Evolutionary conservation across 805 yeast genomes (phyloP).

Genomic region (Zygosaccharomyces siamensis): DNA sequence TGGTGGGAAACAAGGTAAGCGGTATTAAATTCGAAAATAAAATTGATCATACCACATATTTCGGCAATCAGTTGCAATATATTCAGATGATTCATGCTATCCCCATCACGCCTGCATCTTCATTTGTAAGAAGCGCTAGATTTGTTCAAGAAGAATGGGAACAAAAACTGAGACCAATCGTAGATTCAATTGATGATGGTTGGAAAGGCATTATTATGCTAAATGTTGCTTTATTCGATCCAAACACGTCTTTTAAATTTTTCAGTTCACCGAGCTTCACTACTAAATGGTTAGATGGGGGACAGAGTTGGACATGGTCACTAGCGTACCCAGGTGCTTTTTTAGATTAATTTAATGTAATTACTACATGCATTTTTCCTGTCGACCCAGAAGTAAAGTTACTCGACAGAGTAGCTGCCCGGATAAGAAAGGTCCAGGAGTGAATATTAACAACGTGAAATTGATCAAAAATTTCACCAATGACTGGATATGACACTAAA

Average conservation of each 20-base stretch:
- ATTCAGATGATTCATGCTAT: conserved; percentile 77
- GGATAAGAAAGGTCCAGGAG: background rate
- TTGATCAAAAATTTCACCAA: no score
- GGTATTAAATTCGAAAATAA: conserved; percentile 74
- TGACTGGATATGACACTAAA: no score
- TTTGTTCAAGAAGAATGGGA: conserved; percentile 66
- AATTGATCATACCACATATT: conserved; percentile 67
- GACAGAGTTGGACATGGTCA: conserved; percentile 86
- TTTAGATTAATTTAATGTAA: background rate
- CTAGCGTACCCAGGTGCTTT: conserved; percentile 59
- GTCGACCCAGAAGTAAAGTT: no score
- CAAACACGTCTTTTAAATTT: conserved; percentile 55
- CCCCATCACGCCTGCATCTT: conserved; percentile 65
- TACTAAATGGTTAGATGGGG: conserved; percentile 62
- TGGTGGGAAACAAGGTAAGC: conserved; percentile 60
- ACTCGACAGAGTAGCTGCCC: background rate
- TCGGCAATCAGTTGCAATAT: conserved; percentile 67
- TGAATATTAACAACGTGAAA: no score
- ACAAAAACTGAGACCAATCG: conserved; percentile 42
- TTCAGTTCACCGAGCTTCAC: conserved; percentile 54
- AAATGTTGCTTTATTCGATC: conserved; percentile 71
- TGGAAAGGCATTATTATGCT: conserved; percentile 72
- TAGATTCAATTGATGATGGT: conserved; percentile 52
- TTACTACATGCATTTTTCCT: background rate
- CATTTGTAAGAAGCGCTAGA: conserved; percentile 48